phyloP scores from a whole-genome alignment of 176 grass and related monocot species.

The Olyra latifolia region DNA sequence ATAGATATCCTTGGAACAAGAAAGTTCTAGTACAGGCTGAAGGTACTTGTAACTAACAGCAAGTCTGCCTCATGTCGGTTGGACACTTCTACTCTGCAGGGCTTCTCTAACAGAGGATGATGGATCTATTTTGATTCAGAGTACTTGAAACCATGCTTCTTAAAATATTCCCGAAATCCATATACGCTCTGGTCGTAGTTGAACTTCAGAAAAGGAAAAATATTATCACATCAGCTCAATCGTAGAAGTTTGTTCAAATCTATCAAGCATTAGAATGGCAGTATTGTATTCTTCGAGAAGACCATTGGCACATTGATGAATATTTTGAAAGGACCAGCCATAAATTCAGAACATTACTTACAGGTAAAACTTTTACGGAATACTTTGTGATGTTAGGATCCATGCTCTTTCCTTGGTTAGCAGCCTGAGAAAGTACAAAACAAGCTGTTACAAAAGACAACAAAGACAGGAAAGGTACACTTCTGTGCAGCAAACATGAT shows the following conservation, averaged over 20 bases:
- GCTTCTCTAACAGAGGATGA: not conserved
- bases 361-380: constrained; percentile 66
- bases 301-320: not conserved
- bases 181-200: constrained; percentile 83
- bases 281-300: not conserved
- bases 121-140: constrained; percentile 46
- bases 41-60: not conserved
- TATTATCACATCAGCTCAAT: not conserved
- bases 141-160: constrained; percentile 55
- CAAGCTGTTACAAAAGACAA: not conserved
- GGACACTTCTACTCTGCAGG: not conserved
- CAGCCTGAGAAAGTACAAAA: constrained; percentile 41
- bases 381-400: constrained; percentile 77
- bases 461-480: not conserved
- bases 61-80: not conserved
- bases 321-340: not conserved
- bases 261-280: not conserved
- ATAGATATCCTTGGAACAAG: not conserved
- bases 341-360: constrained; percentile 36
- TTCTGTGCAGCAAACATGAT: not conserved
- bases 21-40: not conserved
- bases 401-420: constrained; percentile 59
- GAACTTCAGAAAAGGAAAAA: constrained; percentile 51
- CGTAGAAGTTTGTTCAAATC: not conserved
- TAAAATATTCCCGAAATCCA: constrained; percentile 79